A percentile compares a stretch with the other conserved stretches of the same genome.
These are phyloP conservation scores for Aspergillus sp. DNA, from an alignment of 2,329 filamentous ascomycete genomes.

Conservation along the genomic window DNA sequence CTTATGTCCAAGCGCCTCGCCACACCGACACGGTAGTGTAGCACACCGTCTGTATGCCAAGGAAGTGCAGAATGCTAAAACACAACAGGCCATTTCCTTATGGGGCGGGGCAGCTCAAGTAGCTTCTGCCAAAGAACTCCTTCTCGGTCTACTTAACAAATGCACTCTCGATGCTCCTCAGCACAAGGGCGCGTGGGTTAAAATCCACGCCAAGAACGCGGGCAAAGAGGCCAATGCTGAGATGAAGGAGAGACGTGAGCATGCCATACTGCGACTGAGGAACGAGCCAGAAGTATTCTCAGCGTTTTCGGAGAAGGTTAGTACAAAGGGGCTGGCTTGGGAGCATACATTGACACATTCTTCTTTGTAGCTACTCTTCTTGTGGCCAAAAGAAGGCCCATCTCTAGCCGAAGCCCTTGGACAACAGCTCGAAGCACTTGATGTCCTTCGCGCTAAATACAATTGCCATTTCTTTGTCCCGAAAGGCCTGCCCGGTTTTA, in stretches of 20 bases:
- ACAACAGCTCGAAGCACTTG: slow-evolving; percentile 41
- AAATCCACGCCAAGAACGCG: slow-evolving; percentile 21
- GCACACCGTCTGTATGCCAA: neutral
- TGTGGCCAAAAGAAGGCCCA: slow-evolving; percentile 46
- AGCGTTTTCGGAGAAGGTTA: slow-evolving; percentile 26
- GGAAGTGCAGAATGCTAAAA: slow-evolving; percentile 2
- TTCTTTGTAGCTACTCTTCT: slow-evolving; percentile 34
- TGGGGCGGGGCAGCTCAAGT: slow-evolving; percentile 27
- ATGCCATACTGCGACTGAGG: slow-evolving; percentile 23
- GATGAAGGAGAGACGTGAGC: slow-evolving; percentile 21
- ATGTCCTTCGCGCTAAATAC: slow-evolving; percentile 41
- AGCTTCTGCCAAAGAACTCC: slow-evolving; percentile 18
- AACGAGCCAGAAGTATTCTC: slow-evolving; percentile 20
- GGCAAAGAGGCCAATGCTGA: slow-evolving; percentile 24
- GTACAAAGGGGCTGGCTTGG: neutral
- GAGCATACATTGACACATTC: neutral
- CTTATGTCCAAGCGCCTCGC: slow-evolving; percentile 24
- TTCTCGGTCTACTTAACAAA: slow-evolving; percentile 17
- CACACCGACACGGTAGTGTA: slow-evolving; percentile 21
- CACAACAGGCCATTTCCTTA: slow-evolving; percentile 19
- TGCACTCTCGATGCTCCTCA: slow-evolving; percentile 13
- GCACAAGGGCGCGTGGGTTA: slow-evolving; percentile 22
- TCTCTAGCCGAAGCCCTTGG: slow-evolving; percentile 41
- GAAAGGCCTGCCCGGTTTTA: slow-evolving; percentile 24
- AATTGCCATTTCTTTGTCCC: slow-evolving; percentile 42